phyloP scores from a whole-genome alignment of 1,284 basidiomycete species.

The Ceratobasidium sp. region DNA sequence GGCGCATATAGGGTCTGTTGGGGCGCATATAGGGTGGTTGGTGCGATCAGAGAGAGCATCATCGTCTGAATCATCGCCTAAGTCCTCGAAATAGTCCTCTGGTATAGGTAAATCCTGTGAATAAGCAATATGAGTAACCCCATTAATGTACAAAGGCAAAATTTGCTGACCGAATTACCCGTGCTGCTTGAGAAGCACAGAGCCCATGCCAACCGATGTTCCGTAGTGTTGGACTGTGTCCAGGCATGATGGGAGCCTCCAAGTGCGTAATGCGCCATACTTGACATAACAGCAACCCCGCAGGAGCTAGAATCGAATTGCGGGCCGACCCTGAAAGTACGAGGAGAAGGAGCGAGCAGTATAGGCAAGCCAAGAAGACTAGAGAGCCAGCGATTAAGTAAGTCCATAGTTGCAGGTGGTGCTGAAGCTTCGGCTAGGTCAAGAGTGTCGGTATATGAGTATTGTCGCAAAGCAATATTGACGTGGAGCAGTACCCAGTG shows the following conservation, averaged over 20 bases:
- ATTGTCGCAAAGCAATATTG: background rate
- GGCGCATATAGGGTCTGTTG: too few relatives aligned
- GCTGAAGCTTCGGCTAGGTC: too few relatives aligned
- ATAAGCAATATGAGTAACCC: too few relatives aligned
- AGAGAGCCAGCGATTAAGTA: slow-evolving; percentile 6
- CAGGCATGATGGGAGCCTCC: background rate
- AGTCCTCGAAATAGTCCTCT: too few relatives aligned
- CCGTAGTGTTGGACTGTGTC: background rate
- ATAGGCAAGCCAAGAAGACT: background rate
- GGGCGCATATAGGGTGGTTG: too few relatives aligned
- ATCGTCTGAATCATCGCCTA: too few relatives aligned
- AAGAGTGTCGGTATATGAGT: slow-evolving; percentile 7
- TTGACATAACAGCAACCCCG: background rate
- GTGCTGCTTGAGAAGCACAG: background rate
- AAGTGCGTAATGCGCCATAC: background rate
- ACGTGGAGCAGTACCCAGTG: background rate
- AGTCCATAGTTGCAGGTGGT: background rate
- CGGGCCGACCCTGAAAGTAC: background rate
- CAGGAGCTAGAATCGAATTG: background rate
- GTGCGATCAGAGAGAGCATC: too few relatives aligned
- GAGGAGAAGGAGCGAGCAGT: background rate
- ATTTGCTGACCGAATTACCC: background rate
- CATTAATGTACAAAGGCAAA: too few relatives aligned
- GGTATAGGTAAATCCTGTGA: too few relatives aligned
- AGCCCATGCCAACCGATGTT: background rate